phyloP scores from a whole-genome alignment of 257 asterid genomes.

The Gynochthodes officinalis region DNA sequence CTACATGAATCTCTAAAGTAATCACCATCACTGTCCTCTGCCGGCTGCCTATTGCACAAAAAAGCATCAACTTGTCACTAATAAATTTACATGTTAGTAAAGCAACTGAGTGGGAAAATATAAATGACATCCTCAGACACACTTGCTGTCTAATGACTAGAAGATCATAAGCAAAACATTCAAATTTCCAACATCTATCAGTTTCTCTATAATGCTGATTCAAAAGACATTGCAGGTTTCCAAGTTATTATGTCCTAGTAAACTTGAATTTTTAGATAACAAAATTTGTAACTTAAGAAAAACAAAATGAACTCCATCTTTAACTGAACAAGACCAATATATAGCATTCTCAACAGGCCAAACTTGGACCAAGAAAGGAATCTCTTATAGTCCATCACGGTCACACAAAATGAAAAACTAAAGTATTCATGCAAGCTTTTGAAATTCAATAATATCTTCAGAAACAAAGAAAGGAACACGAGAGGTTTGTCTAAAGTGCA shows the following conservation, averaged over 20 bases:
- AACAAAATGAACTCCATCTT: neutral
- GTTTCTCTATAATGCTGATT: neutral
- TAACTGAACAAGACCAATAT: neutral
- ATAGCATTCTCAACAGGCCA: neutral
- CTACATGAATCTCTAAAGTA: conserved; percentile 81
- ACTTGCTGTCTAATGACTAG: neutral
- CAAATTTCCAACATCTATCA: neutral
- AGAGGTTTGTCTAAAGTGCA: neutral
- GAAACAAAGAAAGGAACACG: neutral
- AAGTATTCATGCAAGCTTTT: neutral
- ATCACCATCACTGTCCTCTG: conserved; percentile 88
- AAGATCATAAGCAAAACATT: neutral
- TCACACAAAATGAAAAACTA: neutral
- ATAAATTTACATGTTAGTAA: neutral
- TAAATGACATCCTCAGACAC: neutral
- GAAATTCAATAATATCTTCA: neutral
- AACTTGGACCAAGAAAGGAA: neutral
- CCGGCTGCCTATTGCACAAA: conserved; percentile 48
- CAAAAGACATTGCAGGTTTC: neutral
- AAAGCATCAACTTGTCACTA: conserved; percentile 5
- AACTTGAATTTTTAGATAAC: neutral
- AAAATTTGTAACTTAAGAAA: neutral
- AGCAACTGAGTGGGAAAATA: neutral
- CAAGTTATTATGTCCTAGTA: neutral
- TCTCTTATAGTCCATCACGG: neutral